These are phyloP conservation scores for Diaporthe amygdali DNA, from an alignment of 2,329 filamentous ascomycete genomes.

Conservation along the genomic window DNA sequence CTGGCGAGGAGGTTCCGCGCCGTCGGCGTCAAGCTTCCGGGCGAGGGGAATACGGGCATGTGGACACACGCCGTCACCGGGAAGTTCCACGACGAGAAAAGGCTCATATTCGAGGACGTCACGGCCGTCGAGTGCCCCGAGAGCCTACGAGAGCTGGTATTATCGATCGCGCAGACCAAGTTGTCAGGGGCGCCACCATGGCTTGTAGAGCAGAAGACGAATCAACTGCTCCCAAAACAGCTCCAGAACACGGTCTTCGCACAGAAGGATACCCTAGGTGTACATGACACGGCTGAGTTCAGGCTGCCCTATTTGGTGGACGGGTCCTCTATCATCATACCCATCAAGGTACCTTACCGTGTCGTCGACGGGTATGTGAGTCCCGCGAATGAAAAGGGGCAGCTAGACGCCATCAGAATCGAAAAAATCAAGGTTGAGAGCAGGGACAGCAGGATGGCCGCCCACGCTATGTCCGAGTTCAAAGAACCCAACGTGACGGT, in stretches of 20 bases:
- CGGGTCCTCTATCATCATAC: constrained; percentile 25
- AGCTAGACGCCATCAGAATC: constrained; percentile 31
- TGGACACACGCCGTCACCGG: constrained; percentile 29
- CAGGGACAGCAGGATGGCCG: constrained; percentile 34
- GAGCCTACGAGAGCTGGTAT: constrained; percentile 16
- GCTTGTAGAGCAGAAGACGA: neutral
- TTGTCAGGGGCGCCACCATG: neutral
- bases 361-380: constrained; percentile 2
- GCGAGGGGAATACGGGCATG: constrained; percentile 41
- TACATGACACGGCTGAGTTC: neutral
- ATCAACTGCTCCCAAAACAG: neutral
- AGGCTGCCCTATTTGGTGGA: constrained; percentile 24
- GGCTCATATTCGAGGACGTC: constrained; percentile 46
- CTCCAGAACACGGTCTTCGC: constrained; percentile 25
- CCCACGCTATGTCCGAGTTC: constrained; percentile 31
- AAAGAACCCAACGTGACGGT: constrained; percentile 10
- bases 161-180: neutral
- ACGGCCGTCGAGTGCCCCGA: constrained; percentile 29
- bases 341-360: constrained; percentile 24
- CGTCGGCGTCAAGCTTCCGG: constrained; percentile 39
- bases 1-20: constrained; percentile 63
- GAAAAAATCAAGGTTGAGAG: constrained; percentile 42
- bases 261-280: neutral
- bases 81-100: constrained; percentile 32
- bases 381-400: neutral